Conservation (phyloP, 768 basidiomycete species). For the Tricholoma sp. region DNA sequence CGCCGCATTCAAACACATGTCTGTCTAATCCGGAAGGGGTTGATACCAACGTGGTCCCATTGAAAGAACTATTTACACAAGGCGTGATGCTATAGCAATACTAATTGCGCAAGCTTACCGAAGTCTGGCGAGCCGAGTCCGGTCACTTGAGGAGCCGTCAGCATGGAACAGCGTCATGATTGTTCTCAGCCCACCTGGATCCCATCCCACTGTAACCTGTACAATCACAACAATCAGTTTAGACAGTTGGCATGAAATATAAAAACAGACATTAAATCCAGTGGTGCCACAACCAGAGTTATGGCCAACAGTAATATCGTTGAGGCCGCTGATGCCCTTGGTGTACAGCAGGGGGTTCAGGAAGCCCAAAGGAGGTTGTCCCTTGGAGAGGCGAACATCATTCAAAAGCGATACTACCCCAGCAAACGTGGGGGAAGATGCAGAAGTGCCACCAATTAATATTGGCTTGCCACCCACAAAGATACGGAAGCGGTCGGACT, state of each 20-base stretch:
- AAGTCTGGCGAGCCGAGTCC: constrained; percentile 10
- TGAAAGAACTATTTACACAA: too few relatives aligned
- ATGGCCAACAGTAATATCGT: constrained; percentile 52
- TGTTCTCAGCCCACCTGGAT: constrained; percentile 35
- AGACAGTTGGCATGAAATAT: background rate
- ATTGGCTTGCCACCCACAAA: constrained; percentile 32
- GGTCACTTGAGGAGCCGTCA: constrained; percentile 11
- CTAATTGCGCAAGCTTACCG: constrained; percentile 6
- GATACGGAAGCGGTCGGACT: constrained; percentile 43
- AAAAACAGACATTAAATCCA: constrained; percentile 47
- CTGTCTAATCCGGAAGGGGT: too few relatives aligned
- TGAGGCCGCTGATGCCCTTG: constrained; percentile 34
- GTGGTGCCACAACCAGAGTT: constrained; percentile 53
- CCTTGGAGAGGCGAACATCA: constrained; percentile 44
- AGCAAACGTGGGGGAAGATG: constrained; percentile 55
- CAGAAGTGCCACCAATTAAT: constrained; percentile 56
- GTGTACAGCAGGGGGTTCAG: constrained; percentile 59
- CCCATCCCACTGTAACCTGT: constrained; percentile 49
- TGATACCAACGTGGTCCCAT: too few relatives aligned
- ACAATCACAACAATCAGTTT: constrained; percentile 1
- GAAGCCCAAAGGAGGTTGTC: constrained; percentile 49
- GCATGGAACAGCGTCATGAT: background rate
- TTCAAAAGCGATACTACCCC: constrained; percentile 60
- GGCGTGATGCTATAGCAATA: too few relatives aligned
- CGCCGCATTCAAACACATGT: too few relatives aligned